Conservation (phyloP, 1,139 yeast species). For the Zygoascus sp. region DNA sequence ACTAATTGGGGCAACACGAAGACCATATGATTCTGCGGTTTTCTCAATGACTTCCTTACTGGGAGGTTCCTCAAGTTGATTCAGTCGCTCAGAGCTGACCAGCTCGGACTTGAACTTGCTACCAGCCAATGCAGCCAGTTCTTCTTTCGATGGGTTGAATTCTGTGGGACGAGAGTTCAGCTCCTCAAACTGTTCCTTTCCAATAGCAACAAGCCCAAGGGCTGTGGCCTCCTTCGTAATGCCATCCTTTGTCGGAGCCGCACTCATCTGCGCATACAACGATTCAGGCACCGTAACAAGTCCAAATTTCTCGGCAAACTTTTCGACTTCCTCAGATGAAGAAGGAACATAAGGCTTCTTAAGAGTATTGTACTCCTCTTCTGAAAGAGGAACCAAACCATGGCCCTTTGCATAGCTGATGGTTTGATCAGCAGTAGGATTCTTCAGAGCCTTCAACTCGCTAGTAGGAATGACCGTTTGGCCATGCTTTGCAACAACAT, state of each 20-base stretch:
- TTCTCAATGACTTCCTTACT: constrained; percentile 20
- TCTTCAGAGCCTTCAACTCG: constrained; percentile 21
- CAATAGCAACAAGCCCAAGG: constrained; percentile 26
- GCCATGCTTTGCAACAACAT: constrained; percentile 31
- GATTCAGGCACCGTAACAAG: constrained; percentile 24
- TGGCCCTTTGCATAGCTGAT: constrained; percentile 25
- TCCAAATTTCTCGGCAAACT: constrained; percentile 23
- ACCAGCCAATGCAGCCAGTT: constrained; percentile 21
- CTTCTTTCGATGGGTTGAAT: constrained; percentile 26
- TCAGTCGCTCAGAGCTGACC: constrained; percentile 30
- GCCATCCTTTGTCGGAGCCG: constrained; percentile 23
- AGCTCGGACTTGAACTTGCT: constrained; percentile 31
- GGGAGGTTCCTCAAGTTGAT: constrained; percentile 18
- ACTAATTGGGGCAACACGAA: constrained; percentile 32
- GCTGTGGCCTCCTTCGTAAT: constrained; percentile 19
- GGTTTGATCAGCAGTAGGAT: constrained; percentile 20
- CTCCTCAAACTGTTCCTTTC: constrained; percentile 24
- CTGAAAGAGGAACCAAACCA: constrained; percentile 29
- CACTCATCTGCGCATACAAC: constrained; percentile 18
- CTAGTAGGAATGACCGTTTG: constrained; percentile 23
- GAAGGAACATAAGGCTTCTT: constrained; percentile 23
- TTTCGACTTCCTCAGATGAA: constrained; percentile 24
- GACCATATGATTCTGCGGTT: constrained; percentile 26
- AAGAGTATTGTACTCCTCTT: constrained; percentile 20
- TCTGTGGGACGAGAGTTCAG: constrained; percentile 27